phyloP scores from a whole-genome alignment of 306 rosid genomes.

The Cucumis sativus region Cucumber_9930_V3 NC_026658.2:2090001-2090500 shows the following conservation, averaged over 20 bases:
- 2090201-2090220: slow-evolving; percentile 59
- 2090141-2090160: slow-evolving; percentile 54
- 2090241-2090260: slow-evolving; percentile 92
- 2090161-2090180: slow-evolving; percentile 34
- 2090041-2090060: slow-evolving; percentile 44
- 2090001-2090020: slow-evolving; percentile 88
- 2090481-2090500: slow-evolving; percentile 40
- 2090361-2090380: slow-evolving; percentile 76
- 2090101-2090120: slow-evolving; percentile 44
- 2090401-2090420: slow-evolving; percentile 92
- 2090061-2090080: slow-evolving; percentile 74
- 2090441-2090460: slow-evolving; percentile 50
- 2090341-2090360: slow-evolving; percentile 81
- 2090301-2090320: slow-evolving; percentile 56
- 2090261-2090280: slow-evolving; percentile 54
- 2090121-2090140: slow-evolving; percentile 87
- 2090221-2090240: slow-evolving; percentile 81
- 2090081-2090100: slow-evolving; percentile 81
- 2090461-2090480: slow-evolving; percentile 60
- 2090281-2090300: slow-evolving; percentile 71
- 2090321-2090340: slow-evolving; percentile 42
- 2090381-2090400: slow-evolving; percentile 60
- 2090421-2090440: slow-evolving; percentile 67
- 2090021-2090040: slow-evolving; percentile 44
- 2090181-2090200: slow-evolving; percentile 58